phyloP scores from a whole-genome alignment of 2,329 filamentous ascomycete species.

The Westerdykella sp. region DNA sequence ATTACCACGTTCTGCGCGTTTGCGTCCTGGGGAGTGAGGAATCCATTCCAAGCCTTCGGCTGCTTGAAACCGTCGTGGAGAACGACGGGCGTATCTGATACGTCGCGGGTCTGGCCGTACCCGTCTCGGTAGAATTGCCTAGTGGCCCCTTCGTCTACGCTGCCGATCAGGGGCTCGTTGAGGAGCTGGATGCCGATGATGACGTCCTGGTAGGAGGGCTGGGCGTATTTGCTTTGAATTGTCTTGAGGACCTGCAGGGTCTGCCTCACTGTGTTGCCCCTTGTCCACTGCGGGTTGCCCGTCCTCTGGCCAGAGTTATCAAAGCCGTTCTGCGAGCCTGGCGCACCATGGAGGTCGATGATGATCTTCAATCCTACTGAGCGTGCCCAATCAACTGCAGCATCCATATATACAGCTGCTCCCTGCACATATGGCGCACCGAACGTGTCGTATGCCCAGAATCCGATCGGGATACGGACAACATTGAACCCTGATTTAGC shows the following conservation, averaged over 20 bases:
- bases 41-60: constrained; percentile 55
- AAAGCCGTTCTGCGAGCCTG: constrained; percentile 55
- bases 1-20: constrained; percentile 52
- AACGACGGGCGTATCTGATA: constrained; percentile 48
- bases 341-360: constrained; percentile 54
- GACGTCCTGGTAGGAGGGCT: constrained; percentile 50
- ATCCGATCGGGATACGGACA: constrained; percentile 54
- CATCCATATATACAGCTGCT: constrained; percentile 49
- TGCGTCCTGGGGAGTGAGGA: constrained; percentile 48
- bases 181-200: constrained; percentile 53
- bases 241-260: constrained; percentile 52
- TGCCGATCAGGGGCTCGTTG: constrained; percentile 51
- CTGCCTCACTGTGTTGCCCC: constrained; percentile 44
- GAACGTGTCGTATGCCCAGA: constrained; percentile 52
- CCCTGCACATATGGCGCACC: constrained; percentile 48
- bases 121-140: constrained; percentile 53
- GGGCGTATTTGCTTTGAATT: constrained; percentile 54
- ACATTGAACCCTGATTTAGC: constrained; percentile 52
- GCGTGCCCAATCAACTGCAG: constrained; percentile 53
- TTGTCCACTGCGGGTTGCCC: constrained; percentile 40
- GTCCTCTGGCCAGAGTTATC: constrained; percentile 55
- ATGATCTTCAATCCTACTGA: constrained; percentile 50
- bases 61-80: constrained; percentile 53
- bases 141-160: constrained; percentile 41
- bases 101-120: constrained; percentile 43